Base-by-base conservation (phyloP, 2,329 filamentous ascomycete species). In the Calycina herbarum region DNA sequence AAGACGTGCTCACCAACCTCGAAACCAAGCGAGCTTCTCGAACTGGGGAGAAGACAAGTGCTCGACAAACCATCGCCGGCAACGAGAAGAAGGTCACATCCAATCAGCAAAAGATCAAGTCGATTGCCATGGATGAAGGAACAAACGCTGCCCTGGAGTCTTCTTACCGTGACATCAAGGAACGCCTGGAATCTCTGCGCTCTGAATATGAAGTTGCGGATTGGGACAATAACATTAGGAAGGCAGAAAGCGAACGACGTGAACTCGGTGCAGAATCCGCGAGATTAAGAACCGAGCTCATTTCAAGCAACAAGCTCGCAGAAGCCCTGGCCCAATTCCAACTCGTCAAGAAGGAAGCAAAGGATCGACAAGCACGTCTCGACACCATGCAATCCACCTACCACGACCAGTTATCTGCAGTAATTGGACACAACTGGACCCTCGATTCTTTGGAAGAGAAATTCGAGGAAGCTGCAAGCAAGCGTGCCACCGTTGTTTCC, bases 61-160 rank as follows among this genome's bases (percentile, higher is more conserved):
- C 92, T 5, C 90, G 86, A 72, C 86, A 91, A 70, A 88, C 91
- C 58, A 93, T 96, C 66, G 80, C 82, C 0, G 79, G 82, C 5
- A 93, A 95, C 70, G 92, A 96, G 66, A 88, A 85, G 73, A 90
- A 90, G 63, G 86, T 89, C 6, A 79, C 78, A 3, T 79, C 81
- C 0, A 82, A 94, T 40, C 92, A 96, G 74, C 83, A 81, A 58
- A 86, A 90, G 38, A 81, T 93, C 38, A 84, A 89, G 71, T 81
- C 82, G n/a, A 89, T 99, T 64, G 85, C 90, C 42, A 84, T 94
- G 35, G 94, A 99, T 71, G 94, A 98, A 78, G 94, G 94, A 3
- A 86, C 86, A 38, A 92, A 92, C 76, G 90, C 91, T 31, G 82
- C 91, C 3, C 82, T 97, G 6, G 90, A 95, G 72, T 86, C 88